A percentile compares a stretch with the other conserved stretches of the same genome.
Conservation (phyloP, 208 protist genomes). For the Leishmania martiniquensis region DNA sequence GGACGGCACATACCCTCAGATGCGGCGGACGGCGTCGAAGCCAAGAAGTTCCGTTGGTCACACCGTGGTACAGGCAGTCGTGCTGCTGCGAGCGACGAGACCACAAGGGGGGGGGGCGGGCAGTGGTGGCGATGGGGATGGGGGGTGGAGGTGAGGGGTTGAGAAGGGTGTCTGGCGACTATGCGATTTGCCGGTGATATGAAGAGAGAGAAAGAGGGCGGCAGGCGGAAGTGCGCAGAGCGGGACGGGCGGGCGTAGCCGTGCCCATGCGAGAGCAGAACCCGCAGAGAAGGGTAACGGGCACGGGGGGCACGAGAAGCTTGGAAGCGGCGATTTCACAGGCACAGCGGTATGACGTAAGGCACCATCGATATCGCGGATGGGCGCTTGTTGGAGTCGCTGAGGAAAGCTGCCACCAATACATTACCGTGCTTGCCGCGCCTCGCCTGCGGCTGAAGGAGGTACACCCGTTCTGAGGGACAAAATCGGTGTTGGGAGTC, state of each 20-base stretch:
- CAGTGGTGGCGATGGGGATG: background rate
- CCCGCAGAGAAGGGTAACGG: background rate
- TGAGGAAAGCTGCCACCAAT: background rate
- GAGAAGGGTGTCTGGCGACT: too few relatives aligned
- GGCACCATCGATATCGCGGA: background rate
- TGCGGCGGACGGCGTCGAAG: slow-evolving; percentile 47
- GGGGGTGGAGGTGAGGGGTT: too few relatives aligned
- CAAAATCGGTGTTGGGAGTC: background rate
- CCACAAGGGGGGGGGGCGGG: slow-evolving; percentile 4
- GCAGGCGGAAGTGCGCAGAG: background rate
- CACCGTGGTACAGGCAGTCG: slow-evolving; percentile 14
- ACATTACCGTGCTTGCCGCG: background rate
- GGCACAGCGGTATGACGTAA: background rate
- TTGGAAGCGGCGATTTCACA: background rate
- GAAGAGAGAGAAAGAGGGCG: too few relatives aligned
- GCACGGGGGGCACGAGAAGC: background rate
- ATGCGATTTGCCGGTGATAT: background rate
- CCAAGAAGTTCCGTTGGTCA: slow-evolving; percentile 49
- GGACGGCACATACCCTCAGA: slow-evolving; percentile 39
- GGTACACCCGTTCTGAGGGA: background rate
- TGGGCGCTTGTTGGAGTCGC: background rate
- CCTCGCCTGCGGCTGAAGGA: background rate
- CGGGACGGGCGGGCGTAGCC: background rate
- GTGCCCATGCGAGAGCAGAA: background rate
- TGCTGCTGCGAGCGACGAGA: background rate